Conservation (phyloP, 2,329 filamentous ascomycete species). For the Pseudogymnoascus sp. region DNA sequence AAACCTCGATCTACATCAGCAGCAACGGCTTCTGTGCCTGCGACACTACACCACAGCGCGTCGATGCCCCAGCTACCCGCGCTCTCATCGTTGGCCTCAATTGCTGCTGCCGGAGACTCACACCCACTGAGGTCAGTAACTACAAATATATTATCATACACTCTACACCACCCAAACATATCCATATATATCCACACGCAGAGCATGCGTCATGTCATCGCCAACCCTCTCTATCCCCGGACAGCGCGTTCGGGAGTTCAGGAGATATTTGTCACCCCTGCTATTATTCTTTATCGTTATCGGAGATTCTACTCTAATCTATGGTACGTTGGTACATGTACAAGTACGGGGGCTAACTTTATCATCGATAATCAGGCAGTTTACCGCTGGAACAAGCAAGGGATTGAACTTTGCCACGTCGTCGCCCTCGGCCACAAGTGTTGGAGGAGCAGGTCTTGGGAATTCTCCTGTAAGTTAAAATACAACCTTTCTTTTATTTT, state of each 20-base stretch:
- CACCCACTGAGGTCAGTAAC: conserved; percentile 40
- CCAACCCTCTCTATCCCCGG: conserved; percentile 12
- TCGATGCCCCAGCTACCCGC: conserved; percentile 41
- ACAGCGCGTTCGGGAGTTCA: conserved; percentile 9
- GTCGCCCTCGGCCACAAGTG: conserved; percentile 55
- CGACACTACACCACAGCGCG: conserved; percentile 34
- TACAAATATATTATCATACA: conserved; percentile 1
- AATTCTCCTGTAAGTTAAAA: conserved; percentile 46
- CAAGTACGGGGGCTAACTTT: conserved; percentile 8
- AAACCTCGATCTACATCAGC: conserved; percentile 46
- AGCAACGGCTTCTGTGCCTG: conserved; percentile 35
- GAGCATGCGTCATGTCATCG: neutral
- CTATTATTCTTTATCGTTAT: conserved; percentile 21
- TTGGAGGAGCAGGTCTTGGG: conserved; percentile 45
- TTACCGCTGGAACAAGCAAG: conserved; percentile 19
- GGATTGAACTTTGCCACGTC: conserved; percentile 45
- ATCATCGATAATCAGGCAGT: conserved; percentile 23
- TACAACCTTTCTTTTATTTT: conserved; percentile 13
- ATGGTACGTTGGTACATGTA: conserved; percentile 5
- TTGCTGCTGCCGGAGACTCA: conserved; percentile 41
- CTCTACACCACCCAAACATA: neutral
- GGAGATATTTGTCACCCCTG: conserved; percentile 11
- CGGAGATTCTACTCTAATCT: conserved; percentile 15
- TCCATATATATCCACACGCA: neutral
- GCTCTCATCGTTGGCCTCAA: conserved; percentile 50